Evolutionary conservation across 805 yeast genomes (phyloP).

Genomic region (Candida sphagnicola): DNA sequence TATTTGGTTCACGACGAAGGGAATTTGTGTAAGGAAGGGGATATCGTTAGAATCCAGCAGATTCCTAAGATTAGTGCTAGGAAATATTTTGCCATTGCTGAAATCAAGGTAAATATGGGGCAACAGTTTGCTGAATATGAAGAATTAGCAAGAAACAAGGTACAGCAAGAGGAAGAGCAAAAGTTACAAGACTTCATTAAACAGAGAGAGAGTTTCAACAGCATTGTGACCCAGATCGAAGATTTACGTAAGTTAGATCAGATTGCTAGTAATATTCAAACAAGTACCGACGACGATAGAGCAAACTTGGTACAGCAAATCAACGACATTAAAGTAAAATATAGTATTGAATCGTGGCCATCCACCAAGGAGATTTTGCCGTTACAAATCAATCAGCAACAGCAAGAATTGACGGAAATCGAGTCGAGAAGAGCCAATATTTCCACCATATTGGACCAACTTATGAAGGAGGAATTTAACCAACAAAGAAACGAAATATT

Average conservation of each 20-base stretch:
- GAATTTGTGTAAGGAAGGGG: slow-evolving; percentile 89
- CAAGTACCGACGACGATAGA: slow-evolving; percentile 1
- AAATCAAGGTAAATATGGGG: slow-evolving; percentile 84
- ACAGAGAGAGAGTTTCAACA: slow-evolving; percentile 30
- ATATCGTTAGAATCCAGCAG: slow-evolving; percentile 87
- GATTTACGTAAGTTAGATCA: slow-evolving; percentile 35
- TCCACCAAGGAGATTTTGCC: slow-evolving; percentile 34
- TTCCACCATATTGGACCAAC: slow-evolving; percentile 24
- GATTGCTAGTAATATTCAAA: slow-evolving; percentile 21
- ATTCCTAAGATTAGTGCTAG: slow-evolving; percentile 80
- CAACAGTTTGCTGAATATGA: slow-evolving; percentile 84
- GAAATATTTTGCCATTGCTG: slow-evolving; percentile 88
- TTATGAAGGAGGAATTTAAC: slow-evolving; percentile 23
- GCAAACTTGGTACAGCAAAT: slow-evolving; percentile 27
- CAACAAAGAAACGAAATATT: slow-evolving; percentile 20
- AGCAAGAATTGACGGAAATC: slow-evolving; percentile 22
- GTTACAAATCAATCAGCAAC: slow-evolving; percentile 25
- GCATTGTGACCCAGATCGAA: slow-evolving; percentile 29
- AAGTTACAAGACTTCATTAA: slow-evolving; percentile 53
- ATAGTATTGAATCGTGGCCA: slow-evolving; percentile 39
- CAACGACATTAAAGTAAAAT: slow-evolving; percentile 33
- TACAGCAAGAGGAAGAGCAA: slow-evolving; percentile 59
- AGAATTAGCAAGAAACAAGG: slow-evolving; percentile 64
- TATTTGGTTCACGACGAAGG: slow-evolving; percentile 93
- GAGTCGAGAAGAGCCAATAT: slow-evolving; percentile 29